A percentile compares a stretch with the other conserved stretches of the same genome.
Evolutionary conservation across 1,284 basidiomycete species (phyloP).

Genomic region (Leccinum subfulvum): DNA sequence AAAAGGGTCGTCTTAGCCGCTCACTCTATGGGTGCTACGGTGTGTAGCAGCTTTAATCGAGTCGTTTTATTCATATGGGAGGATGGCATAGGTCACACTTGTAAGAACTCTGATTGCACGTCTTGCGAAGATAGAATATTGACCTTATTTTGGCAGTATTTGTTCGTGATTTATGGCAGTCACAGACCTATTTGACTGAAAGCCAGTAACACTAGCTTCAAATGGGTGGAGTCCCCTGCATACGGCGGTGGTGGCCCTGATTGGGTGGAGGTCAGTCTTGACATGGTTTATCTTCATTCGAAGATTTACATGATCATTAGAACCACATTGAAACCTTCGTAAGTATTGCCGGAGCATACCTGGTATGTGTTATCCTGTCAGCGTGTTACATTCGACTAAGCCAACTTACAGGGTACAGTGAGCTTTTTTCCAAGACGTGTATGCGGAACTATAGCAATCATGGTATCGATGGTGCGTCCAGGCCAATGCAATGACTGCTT

Average conservation of each 20-base stretch:
- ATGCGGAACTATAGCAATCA: neutral
- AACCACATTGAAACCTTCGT: constrained; percentile 81
- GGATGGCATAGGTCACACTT: constrained; percentile 44
- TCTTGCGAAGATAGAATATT: constrained; percentile 1
- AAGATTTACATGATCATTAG: constrained; percentile 26
- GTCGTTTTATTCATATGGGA: neutral
- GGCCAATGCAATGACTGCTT: constrained; percentile 95
- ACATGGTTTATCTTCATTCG: neutral
- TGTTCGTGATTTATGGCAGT: constrained; percentile 43
- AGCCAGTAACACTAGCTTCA: constrained; percentile 54
- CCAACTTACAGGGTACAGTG: constrained; percentile 60
- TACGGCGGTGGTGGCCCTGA: constrained; percentile 84
- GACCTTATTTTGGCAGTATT: constrained; percentile 47
- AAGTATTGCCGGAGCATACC: constrained; percentile 85
- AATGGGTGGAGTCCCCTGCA: constrained; percentile 92
- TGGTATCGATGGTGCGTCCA: constrained; percentile 28
- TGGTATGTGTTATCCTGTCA: constrained; percentile 46
- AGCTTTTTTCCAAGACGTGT: constrained; percentile 28
- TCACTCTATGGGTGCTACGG: constrained; percentile 88
- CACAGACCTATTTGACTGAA: constrained; percentile 3
- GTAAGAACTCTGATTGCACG: constrained; percentile 35
- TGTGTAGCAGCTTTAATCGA: constrained; percentile 33
- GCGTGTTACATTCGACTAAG: constrained; percentile 4
- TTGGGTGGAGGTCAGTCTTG: constrained; percentile 83
- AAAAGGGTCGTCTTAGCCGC: constrained; percentile 87